These are phyloP conservation scores for Rhizopogon vesiculosus DNA, from an alignment of 768 basidiomycete genomes.

Conservation along the genomic window DNA sequence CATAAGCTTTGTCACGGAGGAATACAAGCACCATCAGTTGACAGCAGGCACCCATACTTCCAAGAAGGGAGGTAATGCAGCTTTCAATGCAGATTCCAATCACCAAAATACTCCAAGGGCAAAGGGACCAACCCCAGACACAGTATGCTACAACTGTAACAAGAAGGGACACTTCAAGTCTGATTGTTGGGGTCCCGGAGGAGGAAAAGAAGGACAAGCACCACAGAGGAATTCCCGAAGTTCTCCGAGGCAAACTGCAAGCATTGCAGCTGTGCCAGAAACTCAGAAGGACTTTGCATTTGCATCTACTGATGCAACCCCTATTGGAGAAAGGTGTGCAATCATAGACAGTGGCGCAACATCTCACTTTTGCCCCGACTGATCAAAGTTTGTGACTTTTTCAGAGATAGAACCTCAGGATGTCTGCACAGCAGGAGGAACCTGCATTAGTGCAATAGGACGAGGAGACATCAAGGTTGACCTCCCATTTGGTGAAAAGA, in stretches of 20 bases:
- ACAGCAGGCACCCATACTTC: neutral
- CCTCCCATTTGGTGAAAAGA: neutral
- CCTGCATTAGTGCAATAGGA: neutral
- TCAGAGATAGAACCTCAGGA: no score
- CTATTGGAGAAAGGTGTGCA: neutral
- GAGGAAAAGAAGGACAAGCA: slow-evolving; percentile 1
- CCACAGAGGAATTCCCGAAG: neutral
- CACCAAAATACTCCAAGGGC: no score
- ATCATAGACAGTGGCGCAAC: no score
- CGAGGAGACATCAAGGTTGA: neutral
- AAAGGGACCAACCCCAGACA: neutral
- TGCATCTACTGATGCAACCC: neutral
- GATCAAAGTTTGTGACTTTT: no score
- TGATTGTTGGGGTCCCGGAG: neutral
- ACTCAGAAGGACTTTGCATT: neutral
- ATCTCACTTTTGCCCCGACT: no score
- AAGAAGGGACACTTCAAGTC: neutral
- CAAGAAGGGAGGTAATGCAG: neutral
- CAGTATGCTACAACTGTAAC: neutral
- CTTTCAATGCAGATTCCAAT: no score
- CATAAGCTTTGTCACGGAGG: slow-evolving; percentile 11
- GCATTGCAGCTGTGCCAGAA: neutral
- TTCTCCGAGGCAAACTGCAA: neutral
- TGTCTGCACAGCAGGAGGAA: neutral
- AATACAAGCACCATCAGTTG: slow-evolving; percentile 5